These are phyloP conservation scores for Geotrichum cucujoidarum DNA, from an alignment of 1,139 yeast genomes.

Conservation along the genomic window DNA sequence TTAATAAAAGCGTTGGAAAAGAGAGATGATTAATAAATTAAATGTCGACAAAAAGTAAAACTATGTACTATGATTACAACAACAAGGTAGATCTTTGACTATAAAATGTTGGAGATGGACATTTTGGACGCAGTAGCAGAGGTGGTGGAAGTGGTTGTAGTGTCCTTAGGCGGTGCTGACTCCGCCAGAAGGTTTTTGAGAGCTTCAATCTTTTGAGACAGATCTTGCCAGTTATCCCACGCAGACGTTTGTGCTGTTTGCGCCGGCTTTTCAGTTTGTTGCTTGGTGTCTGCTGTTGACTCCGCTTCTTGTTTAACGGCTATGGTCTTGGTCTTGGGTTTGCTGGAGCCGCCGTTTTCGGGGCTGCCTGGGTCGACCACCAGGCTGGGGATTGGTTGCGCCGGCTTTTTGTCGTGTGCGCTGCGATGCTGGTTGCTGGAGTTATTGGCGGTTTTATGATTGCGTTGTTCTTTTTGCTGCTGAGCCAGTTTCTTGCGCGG, in stretches of 20 bases:
- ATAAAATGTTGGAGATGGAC: slow-evolving; percentile 6
- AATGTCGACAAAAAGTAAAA: not conserved
- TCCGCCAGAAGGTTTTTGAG: not conserved
- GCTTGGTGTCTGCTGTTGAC: not conserved
- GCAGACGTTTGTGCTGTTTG: too few relatives aligned
- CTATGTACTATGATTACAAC: not conserved
- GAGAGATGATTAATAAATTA: not conserved
- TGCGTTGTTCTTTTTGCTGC: not conserved
- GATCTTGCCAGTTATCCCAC: not conserved
- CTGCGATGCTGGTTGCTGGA: not conserved
- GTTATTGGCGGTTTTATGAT: not conserved
- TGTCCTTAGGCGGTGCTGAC: not conserved
- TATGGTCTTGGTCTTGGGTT: too few relatives aligned
- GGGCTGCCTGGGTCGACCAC: slow-evolving; percentile 13
- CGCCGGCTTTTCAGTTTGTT: not conserved
- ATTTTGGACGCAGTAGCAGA: not conserved
- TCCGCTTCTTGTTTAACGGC: not conserved
- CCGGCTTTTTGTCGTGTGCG: not conserved
- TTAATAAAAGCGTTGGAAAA: not conserved
- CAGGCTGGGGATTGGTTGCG: slow-evolving; percentile 2
- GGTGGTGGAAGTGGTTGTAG: not conserved
- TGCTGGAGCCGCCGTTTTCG: not conserved
- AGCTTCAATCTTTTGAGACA: not conserved
- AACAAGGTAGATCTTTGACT: not conserved
- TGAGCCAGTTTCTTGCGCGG: not conserved